Percentiles rank a stretch among this genome's conserved stretches.
Evolutionary conservation across 2,329 filamentous ascomycete species (phyloP).

Genomic region (Fusarium sp.): DNA sequence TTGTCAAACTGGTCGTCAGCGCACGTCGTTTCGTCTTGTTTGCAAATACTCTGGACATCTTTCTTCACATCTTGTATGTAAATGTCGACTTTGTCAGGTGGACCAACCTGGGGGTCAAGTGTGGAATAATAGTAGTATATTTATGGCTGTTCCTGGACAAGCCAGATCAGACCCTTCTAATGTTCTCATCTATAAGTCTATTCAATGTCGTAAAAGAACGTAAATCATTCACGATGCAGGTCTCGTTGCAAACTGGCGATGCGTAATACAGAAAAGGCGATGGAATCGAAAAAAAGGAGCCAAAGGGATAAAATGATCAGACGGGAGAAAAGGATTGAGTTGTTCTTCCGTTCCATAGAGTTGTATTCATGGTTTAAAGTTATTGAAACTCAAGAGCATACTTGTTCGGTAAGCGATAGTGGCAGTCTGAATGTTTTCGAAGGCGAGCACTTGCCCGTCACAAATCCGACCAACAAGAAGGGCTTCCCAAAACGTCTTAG

Average conservation of each 20-base stretch:
- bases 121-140: conserved; percentile 40
- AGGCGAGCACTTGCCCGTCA: neutral
- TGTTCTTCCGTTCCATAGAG: neutral
- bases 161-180: conserved; percentile 30
- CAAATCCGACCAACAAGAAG: neutral
- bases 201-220: neutral
- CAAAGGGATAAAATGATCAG: neutral
- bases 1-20: neutral
- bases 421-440: neutral
- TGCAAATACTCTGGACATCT: conserved; percentile 38
- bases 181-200: conserved; percentile 27
- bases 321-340: neutral
- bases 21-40: conserved; percentile 9
- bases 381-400: neutral
- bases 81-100: conserved; percentile 34
- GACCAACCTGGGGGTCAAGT: conserved; percentile 27
- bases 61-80: conserved; percentile 36
- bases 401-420: neutral
- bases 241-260: neutral
- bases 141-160: conserved; percentile 9
- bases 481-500: neutral
- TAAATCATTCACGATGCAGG: neutral
- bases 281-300: neutral
- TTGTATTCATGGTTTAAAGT: neutral
- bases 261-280: neutral